phyloP scores from a whole-genome alignment of 306 rosid species.

The Cicer cuneatum region DNA sequence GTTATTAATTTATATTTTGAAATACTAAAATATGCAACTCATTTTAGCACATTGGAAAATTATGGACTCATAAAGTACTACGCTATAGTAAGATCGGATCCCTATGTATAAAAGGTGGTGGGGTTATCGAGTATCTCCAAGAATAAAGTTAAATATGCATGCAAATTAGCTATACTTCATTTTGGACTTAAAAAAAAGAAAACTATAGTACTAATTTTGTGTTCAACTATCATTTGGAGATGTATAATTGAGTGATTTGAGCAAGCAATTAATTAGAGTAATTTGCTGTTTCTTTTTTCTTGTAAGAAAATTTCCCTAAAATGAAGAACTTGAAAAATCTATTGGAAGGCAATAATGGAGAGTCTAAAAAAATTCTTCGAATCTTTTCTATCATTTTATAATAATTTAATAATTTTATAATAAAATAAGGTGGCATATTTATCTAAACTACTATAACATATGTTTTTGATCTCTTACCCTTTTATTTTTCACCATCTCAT shows the following conservation, averaged over 20 bases:
- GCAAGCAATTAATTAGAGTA: constrained; percentile 9
- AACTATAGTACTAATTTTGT: neutral
- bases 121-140: constrained; percentile 32
- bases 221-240: constrained; percentile 20
- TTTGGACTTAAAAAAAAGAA: no score
- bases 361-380: no score
- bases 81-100: constrained; percentile 45
- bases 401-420: no score
- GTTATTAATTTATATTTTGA: no score
- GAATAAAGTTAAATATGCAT: constrained; percentile 32
- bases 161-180: constrained; percentile 7
- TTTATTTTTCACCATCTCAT: neutral
- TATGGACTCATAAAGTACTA: constrained; percentile 41
- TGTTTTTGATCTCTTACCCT: neutral
- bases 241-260: constrained; percentile 9
- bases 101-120: constrained; percentile 47
- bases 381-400: no score
- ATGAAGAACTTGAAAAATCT: no score
- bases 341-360: no score
- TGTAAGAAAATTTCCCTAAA: no score
- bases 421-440: no score
- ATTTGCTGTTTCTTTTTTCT: neutral
- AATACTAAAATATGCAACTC: constrained; percentile 27
- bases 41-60: constrained; percentile 38
- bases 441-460: no score